A percentile compares a stretch with the other conserved stretches of the same genome.
These are phyloP conservation scores for Elaeis guineensis DNA, from an alignment of 176 grass and related monocot species.

Conservation along the genomic window DNA sequence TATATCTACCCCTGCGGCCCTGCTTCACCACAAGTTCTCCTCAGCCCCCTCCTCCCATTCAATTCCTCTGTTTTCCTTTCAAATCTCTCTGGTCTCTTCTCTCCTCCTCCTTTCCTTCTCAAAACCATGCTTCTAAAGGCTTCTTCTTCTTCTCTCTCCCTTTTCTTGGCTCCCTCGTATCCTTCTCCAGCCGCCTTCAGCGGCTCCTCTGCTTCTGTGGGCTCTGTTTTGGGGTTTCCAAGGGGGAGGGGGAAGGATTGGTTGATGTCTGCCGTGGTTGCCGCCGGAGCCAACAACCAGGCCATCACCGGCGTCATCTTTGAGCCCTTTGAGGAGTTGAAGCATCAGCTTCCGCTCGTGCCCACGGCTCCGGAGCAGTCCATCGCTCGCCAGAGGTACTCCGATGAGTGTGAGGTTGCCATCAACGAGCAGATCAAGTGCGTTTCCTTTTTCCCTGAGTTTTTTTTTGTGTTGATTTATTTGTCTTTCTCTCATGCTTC, in stretches of 20 bases:
- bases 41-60: too few species aligned
- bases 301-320: conserved; percentile 12
- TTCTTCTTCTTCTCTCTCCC: neutral
- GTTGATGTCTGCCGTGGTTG: neutral
- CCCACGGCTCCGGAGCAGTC: conserved; percentile 5
- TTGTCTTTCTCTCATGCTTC: neutral
- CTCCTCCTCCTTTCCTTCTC: too few species aligned
- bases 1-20: neutral
- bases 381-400: conserved; percentile 16
- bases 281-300: neutral
- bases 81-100: too few species aligned
- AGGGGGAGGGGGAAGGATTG: neutral
- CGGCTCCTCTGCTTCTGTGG: neutral
- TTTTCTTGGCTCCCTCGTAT: neutral
- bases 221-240: neutral
- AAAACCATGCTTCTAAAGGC: neutral
- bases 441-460: neutral
- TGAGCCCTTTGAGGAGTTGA: conserved; percentile 10
- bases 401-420: conserved; percentile 12
- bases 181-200: neutral
- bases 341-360: conserved; percentile 9
- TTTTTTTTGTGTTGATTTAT: neutral
- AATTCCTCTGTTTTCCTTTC: too few species aligned
- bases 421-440: conserved; percentile 26
- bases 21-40: neutral